Base-by-base conservation (phyloP, 805 yeast genomes). In the Pichia deserticola region DNA sequence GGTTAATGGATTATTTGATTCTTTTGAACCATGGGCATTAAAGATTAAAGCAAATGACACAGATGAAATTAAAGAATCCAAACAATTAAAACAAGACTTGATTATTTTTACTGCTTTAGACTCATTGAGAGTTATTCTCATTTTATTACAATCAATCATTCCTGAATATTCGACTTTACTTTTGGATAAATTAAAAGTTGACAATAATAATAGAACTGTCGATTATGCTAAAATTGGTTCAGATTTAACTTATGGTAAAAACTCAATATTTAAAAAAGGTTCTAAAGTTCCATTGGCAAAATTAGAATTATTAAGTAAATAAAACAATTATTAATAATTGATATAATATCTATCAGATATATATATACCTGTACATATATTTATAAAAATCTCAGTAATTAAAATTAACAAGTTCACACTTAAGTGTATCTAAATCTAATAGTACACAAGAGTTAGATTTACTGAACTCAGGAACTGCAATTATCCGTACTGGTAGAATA, bases 1-100 rank as follows among this genome's bases (percentile, higher is more conserved):
- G 13, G 83, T 86, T 1, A 92, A 92, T 60, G 70, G 70, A 20
- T 75, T 84, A 34, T 74, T 89, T 54, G 95, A 88, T 60, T 69
- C 65, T 1, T 67, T 80, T 6, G 83, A 81, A 57, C 97, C 97
- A 0, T 92, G 98, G 98, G 64, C 68, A 8, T 67, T 72, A 45
- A 69, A 68, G 27, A 64, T 64, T 8, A 56, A 57, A 13, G 50
- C 50, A 6, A 63, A 62, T 5, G 60, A 57, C 32, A 10, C 41
- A 4, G 45, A 48, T 1, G 44, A 27, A 2, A 43, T 32, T 28
- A 39, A 42, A 6, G 42, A 53, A 4, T 4, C 39, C 25, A 55
- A 54, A 15, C 41, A 52, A 7, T 35, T 57, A 7, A 54, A 55
- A 27, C 81, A 75, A 55, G 84, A 81, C 62, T 67, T 75, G 42